Base-by-base conservation (phyloP, 2,329 filamentous ascomycete genomes). In the Orbilia ellipsospora region DNA sequence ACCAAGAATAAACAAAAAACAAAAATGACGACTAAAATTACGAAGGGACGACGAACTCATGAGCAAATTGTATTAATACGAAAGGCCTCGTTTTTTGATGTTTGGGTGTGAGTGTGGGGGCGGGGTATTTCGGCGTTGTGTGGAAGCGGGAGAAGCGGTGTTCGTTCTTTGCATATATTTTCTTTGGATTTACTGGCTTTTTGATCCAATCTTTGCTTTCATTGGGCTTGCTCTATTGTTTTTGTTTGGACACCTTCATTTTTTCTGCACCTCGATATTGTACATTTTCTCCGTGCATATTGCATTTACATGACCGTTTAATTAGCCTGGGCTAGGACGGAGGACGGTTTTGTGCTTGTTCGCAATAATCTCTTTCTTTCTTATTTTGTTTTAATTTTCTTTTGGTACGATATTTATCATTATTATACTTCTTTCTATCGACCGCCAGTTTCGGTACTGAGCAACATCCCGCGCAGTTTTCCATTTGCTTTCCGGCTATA, bases 51-150 rank as follows among this genome's bases (percentile, higher is more conserved):
- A 64, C 59, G 63, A 64, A 54, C 36, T 74, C 57, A 68, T 65
- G 52, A 69, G 72, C 72, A 56, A 44, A 69, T 55, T 75, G 72
- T 68, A 75, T 60, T 75, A 69, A 51, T 75, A 75, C 72, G 72
- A 63, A 64, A 69, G 45, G 31, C 52, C 52, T 52, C 28, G 15
- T 26, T 62, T 66, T 68, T 73, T 74, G 52, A 74, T 57, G 51
- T 55, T 75, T 69, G 64, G 72, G 55, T 23, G 55, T 59, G 55
- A 42, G 61, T 36, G 63, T 74, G 64, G 31, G 63, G 42, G 60
- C 60, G 26, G 56, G 45, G 42, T 60, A 51, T 56, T 61, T 65
- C 54, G 72, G 72, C 72, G 72, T 75, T 75, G 72, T 64, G 65
- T 45, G 54, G 48, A 42, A 66, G 61, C 51, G 18, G 70, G 70